These are phyloP conservation scores for Paraglomus occultum DNA, from an alignment of 192 early-diverging fungal genomes.

Conservation along the genomic window DNA sequence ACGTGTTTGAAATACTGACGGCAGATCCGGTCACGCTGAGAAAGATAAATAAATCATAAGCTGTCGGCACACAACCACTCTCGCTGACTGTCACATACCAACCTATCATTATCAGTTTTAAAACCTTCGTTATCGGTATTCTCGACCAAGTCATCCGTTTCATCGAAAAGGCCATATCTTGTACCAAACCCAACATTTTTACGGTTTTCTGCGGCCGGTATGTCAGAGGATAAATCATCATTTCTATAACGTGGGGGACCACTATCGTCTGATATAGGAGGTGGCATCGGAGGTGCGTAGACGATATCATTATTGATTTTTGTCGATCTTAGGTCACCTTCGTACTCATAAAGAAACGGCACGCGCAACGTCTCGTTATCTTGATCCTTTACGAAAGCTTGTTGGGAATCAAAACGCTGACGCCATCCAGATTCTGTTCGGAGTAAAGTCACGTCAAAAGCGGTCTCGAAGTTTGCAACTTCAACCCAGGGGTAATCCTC, in stretches of 20 bases:
- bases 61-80: not conserved
- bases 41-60: not conserved
- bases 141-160: conserved; percentile 29
- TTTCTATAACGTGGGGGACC: conserved; percentile 32
- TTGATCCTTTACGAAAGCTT: conserved; percentile 57
- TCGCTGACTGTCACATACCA: conserved; percentile 11
- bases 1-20: conserved; percentile 23
- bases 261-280: conserved; percentile 32
- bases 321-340: conserved; percentile 25
- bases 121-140: conserved; percentile 26
- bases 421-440: conserved; percentile 52
- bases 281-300: conserved; percentile 50
- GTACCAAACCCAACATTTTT: not conserved
- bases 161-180: conserved; percentile 31
- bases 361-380: conserved; percentile 62
- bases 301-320: conserved; percentile 48
- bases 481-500: conserved; percentile 59
- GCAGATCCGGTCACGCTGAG: conserved; percentile 8
- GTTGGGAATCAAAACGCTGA: conserved; percentile 48
- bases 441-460: conserved; percentile 57
- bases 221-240: conserved; percentile 34
- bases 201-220: not conserved
- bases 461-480: conserved; percentile 58
- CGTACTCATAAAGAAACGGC: conserved; percentile 48
- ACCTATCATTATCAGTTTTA: conserved; percentile 33